These are phyloP conservation scores for Polygonum maritimum DNA, from an alignment of 148 eudicot genomes.

Conservation along the genomic window DNA sequence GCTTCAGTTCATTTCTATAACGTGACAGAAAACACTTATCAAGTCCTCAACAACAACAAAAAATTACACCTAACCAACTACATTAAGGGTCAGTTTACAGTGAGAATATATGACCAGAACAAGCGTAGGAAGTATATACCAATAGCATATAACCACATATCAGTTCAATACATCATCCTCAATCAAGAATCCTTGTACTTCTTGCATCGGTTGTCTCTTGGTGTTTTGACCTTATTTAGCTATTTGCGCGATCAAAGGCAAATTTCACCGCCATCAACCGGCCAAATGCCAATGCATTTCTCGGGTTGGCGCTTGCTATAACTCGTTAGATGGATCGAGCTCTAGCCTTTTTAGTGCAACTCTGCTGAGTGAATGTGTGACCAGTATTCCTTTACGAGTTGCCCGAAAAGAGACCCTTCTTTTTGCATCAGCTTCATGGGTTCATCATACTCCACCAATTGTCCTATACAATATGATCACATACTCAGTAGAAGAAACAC, in stretches of 20 bases:
- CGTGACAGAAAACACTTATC: not conserved
- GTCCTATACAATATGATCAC: conserved; percentile 31
- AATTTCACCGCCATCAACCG: not conserved
- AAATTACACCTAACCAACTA: not conserved
- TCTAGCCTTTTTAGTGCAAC: conserved; percentile 20
- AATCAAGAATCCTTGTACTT: not conserved
- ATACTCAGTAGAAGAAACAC: no score
- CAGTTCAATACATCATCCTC: not conserved
- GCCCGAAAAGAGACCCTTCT: conserved; percentile 68
- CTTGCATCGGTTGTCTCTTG: not conserved
- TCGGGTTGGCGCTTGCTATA: no score
- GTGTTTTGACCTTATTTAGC: no score
- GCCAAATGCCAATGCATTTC: no score
- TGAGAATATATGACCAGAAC: not conserved
- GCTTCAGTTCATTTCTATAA: not conserved
- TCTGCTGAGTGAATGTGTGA: conserved; percentile 67
- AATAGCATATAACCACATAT: no score
- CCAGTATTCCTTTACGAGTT: conserved; percentile 89
- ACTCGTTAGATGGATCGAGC: not conserved
- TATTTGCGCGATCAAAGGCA: no score
- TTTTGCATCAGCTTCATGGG: conserved; percentile 67
- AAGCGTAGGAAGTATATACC: no score
- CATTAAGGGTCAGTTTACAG: not conserved
- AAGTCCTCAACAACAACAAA: not conserved
- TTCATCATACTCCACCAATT: conserved; percentile 71